These are phyloP conservation scores for Sporisorium sorghi DNA, from an alignment of 1,284 basidiomycete species.

Conservation along the genomic window DNA sequence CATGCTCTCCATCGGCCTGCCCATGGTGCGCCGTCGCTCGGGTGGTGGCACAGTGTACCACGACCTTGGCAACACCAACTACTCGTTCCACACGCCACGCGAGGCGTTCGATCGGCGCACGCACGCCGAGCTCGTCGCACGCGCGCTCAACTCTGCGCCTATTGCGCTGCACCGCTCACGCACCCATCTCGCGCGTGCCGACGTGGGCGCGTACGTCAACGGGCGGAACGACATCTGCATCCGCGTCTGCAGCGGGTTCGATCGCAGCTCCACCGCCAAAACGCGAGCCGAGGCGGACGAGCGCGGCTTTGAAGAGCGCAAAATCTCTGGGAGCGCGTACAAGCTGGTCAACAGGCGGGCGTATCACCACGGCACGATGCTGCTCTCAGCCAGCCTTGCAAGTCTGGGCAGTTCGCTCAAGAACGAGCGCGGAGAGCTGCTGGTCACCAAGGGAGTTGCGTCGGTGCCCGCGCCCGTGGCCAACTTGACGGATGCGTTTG, in stretches of 20 bases:
- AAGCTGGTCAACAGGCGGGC: constrained; percentile 91
- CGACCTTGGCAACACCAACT: constrained; percentile 98
- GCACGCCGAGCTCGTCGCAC: constrained; percentile 82
- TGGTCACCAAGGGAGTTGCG: constrained; percentile 84
- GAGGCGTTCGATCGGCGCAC: constrained; percentile 81
- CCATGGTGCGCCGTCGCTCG: constrained; percentile 85
- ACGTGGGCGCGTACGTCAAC: constrained; percentile 75
- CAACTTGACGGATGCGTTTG: constrained; percentile 78
- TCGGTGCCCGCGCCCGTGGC: constrained; percentile 92
- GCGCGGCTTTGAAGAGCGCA: constrained; percentile 40
- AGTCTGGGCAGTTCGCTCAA: constrained; percentile 55
- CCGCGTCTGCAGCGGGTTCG: constrained; percentile 76
- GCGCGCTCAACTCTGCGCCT: constrained; percentile 77
- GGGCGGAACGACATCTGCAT: constrained; percentile 81
- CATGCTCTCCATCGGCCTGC: constrained; percentile 75
- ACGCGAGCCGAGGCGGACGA: constrained; percentile 24
- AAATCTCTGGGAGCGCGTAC: constrained; percentile 98
- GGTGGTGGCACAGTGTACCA: constrained; percentile 98
- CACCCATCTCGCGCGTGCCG: constrained; percentile 6
- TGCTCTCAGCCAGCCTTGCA: constrained; percentile 73
- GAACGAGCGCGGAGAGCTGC: constrained; percentile 80
- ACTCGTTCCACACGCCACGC: constrained; percentile 90
- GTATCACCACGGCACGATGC: constrained; percentile 99
- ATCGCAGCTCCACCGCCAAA: constrained; percentile 70
- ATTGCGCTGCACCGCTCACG: constrained; percentile 18